Percentiles rank a stretch among this genome's conserved stretches.
Conservation (phyloP, 345 rosid species). For the Populus alba region DNA sequence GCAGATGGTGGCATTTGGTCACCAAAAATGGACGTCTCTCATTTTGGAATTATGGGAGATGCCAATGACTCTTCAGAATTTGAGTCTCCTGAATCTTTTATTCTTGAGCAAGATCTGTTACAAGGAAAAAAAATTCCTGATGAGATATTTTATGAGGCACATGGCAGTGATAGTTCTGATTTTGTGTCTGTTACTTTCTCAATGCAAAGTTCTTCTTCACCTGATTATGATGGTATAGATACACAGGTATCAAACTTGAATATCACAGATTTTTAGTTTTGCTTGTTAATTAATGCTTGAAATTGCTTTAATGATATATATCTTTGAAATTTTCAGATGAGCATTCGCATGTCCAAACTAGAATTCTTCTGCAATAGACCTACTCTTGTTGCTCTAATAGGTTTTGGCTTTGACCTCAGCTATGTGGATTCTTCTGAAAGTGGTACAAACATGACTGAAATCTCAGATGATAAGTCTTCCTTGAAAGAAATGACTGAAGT, state of each 20-base stretch:
- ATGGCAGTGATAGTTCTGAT: constrained; percentile 64
- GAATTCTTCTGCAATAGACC: constrained; percentile 96
- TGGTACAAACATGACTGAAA: constrained; percentile 29
- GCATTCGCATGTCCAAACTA: constrained; percentile 89
- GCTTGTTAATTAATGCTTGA: constrained; percentile 9
- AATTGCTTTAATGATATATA: constrained; percentile 33
- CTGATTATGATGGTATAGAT: constrained; percentile 84
- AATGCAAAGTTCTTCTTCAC: constrained; percentile 68
- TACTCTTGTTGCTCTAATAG: constrained; percentile 90
- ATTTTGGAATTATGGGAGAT: constrained; percentile 40
- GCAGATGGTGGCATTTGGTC: constrained; percentile 54
- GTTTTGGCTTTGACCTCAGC: constrained; percentile 81
- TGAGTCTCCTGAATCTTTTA: constrained; percentile 48
- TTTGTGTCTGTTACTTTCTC: constrained; percentile 83
- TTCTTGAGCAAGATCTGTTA: constrained; percentile 44
- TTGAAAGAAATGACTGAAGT: constrained; percentile 67
- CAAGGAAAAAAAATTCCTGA: constrained; percentile 51
- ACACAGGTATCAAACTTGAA: constrained; percentile 61
- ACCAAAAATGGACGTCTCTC: constrained; percentile 41
- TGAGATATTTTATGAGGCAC: constrained; percentile 87
- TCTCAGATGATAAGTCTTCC: constrained; percentile 44
- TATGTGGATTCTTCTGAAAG: constrained; percentile 33
- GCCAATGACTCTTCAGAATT: constrained; percentile 37
- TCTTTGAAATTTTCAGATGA: constrained; percentile 65
- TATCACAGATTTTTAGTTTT: constrained; percentile 15